These are phyloP conservation scores for Hawksworthiomyces lignivorus DNA, from an alignment of 2,329 filamentous ascomycete genomes.

Conservation along the genomic window DNA sequence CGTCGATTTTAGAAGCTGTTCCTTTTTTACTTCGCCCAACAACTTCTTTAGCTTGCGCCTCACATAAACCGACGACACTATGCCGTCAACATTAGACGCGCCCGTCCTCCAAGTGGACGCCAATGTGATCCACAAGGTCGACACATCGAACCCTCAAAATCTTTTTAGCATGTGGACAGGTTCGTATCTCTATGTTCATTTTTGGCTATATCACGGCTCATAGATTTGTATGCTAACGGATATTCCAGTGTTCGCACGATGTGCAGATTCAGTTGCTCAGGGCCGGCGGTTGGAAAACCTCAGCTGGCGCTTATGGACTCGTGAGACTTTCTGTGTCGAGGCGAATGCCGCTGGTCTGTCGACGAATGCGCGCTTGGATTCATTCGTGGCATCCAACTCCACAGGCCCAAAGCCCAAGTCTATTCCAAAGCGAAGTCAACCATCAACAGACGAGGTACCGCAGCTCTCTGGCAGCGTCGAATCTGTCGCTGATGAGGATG, in stretches of 20 bases:
- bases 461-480: slow-evolving; percentile 72
- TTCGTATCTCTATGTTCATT: slow-evolving; percentile 41
- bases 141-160: slow-evolving; percentile 86
- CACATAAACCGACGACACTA: slow-evolving; percentile 35
- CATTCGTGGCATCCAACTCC: slow-evolving; percentile 19
- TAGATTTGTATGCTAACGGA: background rate
- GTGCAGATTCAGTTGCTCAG: slow-evolving; percentile 88
- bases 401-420: slow-evolving; percentile 40
- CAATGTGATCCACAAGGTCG: slow-evolving; percentile 87
- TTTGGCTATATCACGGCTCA: slow-evolving; percentile 9
- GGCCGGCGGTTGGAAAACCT: slow-evolving; percentile 89
- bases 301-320: slow-evolving; percentile 91
- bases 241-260: slow-evolving; percentile 76
- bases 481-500: slow-evolving; percentile 62
- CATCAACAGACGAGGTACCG: slow-evolving; percentile 50
- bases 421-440: slow-evolving; percentile 28
- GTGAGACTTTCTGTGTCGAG: slow-evolving; percentile 85
- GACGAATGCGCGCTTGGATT: background rate
- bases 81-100: slow-evolving; percentile 78
- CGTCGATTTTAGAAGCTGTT: no score
- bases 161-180: slow-evolving; percentile 96
- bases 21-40: slow-evolving; percentile 31
- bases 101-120: slow-evolving; percentile 88
- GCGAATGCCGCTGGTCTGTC: slow-evolving; percentile 22
- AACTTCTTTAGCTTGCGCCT: no score